Base-by-base conservation (phyloP, 495 filamentous ascomycete species). In the Aspergillus sclerotioniger region DNA sequence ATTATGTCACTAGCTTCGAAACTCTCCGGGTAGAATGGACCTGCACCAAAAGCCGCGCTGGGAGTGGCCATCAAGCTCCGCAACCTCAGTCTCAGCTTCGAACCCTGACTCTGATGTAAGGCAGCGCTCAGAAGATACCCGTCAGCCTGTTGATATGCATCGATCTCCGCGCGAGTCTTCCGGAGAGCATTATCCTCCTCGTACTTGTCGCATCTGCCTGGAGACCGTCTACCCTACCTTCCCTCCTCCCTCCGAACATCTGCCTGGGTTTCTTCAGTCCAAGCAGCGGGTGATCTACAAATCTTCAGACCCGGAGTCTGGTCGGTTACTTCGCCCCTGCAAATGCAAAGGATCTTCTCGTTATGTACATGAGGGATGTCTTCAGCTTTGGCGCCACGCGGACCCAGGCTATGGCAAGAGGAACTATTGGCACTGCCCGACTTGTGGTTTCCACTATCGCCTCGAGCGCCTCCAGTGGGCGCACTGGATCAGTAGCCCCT, bases 311-410 rank as follows among this genome's bases (percentile, higher is more conserved):
- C 84, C 86, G n/a, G 83, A 88, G 55, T 75, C 82, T 33, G 92
- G 91, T 39, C 87, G 91, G 6, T 77, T 98, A n/a, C 80, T 98
- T 49, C 87, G 90, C 28, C 94, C 94, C 5, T 98, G 94, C 79
- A 85, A 86, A 71, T 98, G 94, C 78, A 93, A 89, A 74, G 94
- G 94, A 53, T 90, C 87, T 13, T 90, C 92, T 56, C 87, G 88
- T 73, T 97, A 96, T 76, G 92, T 98, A 33, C 94, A 98, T 70
- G 90, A 96, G 69, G 89, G 85, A n/a, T 98, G 94, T 70, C 78
- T 98, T 17, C 87, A 92, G 67, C 74, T 80, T 31, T 98, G 94
- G 94, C 87, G 94, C 57, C 79, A 87, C 51, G 79, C 88, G 9
- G 85, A 92, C 66, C 88, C 89, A 7, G 64, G 75, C 28, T 85